Conservation (phyloP, 78 protist species). For the Emiliania huxleyi region DNA sequence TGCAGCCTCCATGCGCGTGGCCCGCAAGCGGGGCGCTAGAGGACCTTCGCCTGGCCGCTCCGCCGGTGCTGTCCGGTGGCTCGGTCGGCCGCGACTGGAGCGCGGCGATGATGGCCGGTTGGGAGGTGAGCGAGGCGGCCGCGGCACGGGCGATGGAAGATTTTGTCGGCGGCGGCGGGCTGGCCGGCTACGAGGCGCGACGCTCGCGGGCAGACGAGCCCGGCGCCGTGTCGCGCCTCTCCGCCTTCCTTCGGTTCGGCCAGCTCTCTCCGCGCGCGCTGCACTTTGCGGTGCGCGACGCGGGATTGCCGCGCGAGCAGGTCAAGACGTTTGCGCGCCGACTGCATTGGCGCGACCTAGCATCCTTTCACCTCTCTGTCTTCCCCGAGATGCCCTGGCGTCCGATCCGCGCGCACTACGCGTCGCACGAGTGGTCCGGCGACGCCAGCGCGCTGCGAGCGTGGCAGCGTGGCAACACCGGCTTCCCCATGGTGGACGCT, state of each 20-base stretch:
- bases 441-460: neutral
- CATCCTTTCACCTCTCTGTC: neutral
- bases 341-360: conserved; percentile 31
- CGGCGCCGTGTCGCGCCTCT: neutral
- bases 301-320: neutral
- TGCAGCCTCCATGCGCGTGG: neutral
- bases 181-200: neutral
- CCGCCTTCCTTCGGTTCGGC: conserved; percentile 23
- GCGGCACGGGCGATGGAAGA: neutral
- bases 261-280: neutral
- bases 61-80: neutral
- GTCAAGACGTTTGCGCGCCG: conserved; percentile 16
- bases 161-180: neutral
- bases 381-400: conserved; percentile 10
- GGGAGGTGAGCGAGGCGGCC: conserved; percentile 4
- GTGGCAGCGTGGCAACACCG: conserved; percentile 8
- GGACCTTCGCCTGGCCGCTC: neutral
- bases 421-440: neutral
- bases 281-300: neutral
- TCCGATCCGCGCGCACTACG: conserved; percentile 23
- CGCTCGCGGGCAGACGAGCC: conserved; percentile 21
- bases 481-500: conserved; percentile 28
- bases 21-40: neutral
- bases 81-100: neutral
- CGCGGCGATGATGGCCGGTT: neutral